These are phyloP conservation scores for Lecanicillium sp. DNA, from an alignment of 2,329 filamentous ascomycete species.

Conservation along the genomic window DNA sequence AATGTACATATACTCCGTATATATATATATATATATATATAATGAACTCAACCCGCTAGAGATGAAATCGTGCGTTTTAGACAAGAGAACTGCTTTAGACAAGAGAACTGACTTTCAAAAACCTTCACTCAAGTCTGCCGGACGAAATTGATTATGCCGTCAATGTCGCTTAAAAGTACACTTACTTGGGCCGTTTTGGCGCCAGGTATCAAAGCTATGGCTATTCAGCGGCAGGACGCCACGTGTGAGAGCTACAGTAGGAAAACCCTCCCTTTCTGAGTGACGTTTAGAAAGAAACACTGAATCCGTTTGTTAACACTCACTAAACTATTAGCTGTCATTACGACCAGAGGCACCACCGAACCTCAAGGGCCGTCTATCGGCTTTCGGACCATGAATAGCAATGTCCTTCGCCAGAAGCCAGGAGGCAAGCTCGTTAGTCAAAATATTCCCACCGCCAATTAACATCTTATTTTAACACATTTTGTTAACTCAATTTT, in stretches of 20 bases:
- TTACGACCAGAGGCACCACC: not conserved
- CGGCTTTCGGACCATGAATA: slow-evolving; percentile 4
- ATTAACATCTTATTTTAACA: too few relatives aligned
- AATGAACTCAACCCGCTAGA: too few relatives aligned
- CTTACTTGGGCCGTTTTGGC: not conserved
- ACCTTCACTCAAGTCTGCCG: too few relatives aligned
- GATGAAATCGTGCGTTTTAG: too few relatives aligned
- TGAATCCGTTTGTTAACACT: not conserved
- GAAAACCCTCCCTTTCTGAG: not conserved
- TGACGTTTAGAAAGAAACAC: not conserved
- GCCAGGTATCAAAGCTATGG: not conserved
- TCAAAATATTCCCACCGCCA: too few relatives aligned
- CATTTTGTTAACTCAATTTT: not conserved
- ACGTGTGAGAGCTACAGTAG: slow-evolving; percentile 1
- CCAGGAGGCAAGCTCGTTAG: slow-evolving; percentile 2
- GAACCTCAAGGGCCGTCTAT: slow-evolving; percentile 1
- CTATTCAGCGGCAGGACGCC: not conserved
- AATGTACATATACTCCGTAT: too few relatives aligned
- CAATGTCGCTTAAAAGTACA: not conserved
- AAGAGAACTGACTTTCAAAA: too few relatives aligned
- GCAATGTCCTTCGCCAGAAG: not conserved
- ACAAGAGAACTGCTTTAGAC: too few relatives aligned
- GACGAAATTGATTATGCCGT: too few relatives aligned
- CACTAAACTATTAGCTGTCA: not conserved
- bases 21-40: too few relatives aligned